phyloP scores from a whole-genome alignment of 768 basidiomycete species.

The Kwoniella shandongensis region DNA sequence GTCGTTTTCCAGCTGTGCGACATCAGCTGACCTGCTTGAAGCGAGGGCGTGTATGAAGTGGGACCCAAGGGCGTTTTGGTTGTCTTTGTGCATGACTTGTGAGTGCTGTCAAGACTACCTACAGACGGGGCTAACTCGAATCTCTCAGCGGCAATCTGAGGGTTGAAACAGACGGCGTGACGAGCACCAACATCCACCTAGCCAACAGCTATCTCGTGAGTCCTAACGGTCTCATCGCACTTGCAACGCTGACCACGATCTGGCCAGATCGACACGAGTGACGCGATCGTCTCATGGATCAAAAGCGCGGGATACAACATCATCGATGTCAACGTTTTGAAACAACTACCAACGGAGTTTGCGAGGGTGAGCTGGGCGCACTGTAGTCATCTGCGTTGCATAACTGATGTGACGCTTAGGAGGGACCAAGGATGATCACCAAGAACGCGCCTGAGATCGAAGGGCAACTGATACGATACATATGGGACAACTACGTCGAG shows the following conservation, averaged over 20 bases:
- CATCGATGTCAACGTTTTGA: conserved; percentile 79
- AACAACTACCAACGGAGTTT: conserved; percentile 44
- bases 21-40: conserved; percentile 47
- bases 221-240: background rate
- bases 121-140: background rate
- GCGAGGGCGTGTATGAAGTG: conserved; percentile 70
- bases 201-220: conserved; percentile 82
- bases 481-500: conserved; percentile 98
- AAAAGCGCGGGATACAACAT: conserved; percentile 66
- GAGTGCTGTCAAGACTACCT: conserved; percentile 50
- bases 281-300: conserved; percentile 75
- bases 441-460: conserved; percentile 35
- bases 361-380: conserved; percentile 19
- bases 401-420: conserved; percentile 3
- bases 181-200: conserved; percentile 63
- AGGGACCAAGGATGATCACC: conserved; percentile 24
- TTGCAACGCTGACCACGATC: conserved; percentile 4
- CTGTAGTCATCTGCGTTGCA: background rate
- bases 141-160: conserved; percentile 76
- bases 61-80: conserved; percentile 58
- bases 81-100: conserved; percentile 95
- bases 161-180: conserved; percentile 72
- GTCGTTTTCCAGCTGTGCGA: too few relatives aligned
- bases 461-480: conserved; percentile 68
- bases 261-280: conserved; percentile 77